phyloP scores from a whole-genome alignment of 2,329 filamentous ascomycete genomes.

The Alternaria angustiovoidea region DNA sequence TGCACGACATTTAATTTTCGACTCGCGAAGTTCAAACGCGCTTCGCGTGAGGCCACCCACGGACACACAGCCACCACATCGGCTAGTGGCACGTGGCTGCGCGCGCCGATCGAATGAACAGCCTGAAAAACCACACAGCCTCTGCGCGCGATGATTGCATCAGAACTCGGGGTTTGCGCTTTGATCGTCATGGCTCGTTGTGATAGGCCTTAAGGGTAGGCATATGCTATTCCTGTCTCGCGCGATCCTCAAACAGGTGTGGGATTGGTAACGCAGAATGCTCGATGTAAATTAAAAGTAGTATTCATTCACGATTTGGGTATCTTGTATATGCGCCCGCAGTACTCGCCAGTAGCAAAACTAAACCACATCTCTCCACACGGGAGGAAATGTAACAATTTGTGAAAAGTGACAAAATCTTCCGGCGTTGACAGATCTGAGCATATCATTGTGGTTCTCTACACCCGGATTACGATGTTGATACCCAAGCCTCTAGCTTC shows the following conservation, averaged over 20 bases:
- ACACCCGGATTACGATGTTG: slow-evolving; percentile 66
- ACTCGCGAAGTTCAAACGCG: neutral
- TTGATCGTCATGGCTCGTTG: neutral
- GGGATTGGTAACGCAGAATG: neutral
- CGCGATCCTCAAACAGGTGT: neutral
- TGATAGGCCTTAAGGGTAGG: neutral
- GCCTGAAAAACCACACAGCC: neutral
- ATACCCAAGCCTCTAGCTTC: slow-evolving; percentile 76
- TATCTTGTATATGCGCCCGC: slow-evolving; percentile 23
- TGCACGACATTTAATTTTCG: neutral
- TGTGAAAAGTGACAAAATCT: neutral
- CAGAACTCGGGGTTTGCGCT: no score
- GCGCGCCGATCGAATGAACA: neutral
- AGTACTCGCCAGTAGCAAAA: slow-evolving; percentile 1
- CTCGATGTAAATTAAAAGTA: neutral
- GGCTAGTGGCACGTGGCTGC: slow-evolving; percentile 7
- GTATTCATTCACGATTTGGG: slow-evolving; percentile 14
- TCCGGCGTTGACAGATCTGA: neutral
- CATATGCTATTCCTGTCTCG: neutral
- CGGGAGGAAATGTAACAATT: neutral
- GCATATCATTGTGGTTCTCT: neutral
- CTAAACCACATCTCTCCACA: neutral
- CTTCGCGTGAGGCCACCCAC: slow-evolving; percentile 8
- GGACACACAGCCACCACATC: neutral
- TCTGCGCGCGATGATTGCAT: neutral